Percentiles rank a stretch among this genome's conserved stretches.
Conservation (phyloP, 352 stramenopile genomes). For the Elongisporangium anandrum region DNA sequence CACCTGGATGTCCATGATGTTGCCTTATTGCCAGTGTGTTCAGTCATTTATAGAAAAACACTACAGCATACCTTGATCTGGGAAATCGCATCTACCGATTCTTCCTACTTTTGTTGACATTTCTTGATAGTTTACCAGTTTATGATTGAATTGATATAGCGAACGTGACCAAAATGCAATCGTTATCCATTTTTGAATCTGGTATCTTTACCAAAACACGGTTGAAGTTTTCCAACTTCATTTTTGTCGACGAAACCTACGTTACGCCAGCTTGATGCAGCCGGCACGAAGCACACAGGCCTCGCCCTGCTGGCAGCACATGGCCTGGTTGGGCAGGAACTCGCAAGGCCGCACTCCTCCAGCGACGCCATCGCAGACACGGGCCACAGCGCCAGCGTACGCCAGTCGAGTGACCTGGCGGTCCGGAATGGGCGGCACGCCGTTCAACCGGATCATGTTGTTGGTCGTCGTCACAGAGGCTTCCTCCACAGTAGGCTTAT, state of each 20-base stretch:
- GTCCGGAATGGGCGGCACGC: constrained; percentile 41
- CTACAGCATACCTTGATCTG: background rate
- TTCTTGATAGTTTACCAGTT: background rate
- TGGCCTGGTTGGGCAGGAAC: constrained; percentile 54
- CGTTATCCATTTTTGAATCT: too few species aligned
- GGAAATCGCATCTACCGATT: background rate
- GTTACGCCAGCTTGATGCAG: constrained; percentile 33
- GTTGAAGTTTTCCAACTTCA: background rate
- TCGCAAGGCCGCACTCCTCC: constrained; percentile 52
- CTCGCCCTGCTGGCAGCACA: constrained; percentile 71
- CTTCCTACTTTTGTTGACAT: background rate
- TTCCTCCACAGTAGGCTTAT: constrained; percentile 16
- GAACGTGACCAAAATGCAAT: too few species aligned
- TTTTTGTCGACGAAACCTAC: background rate
- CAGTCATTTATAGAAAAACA: background rate
- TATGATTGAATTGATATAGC: background rate
- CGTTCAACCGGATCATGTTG: constrained; percentile 27
- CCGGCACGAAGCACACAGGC: constrained; percentile 60
- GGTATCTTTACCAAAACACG: background rate
- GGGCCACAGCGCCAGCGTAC: constrained; percentile 19
- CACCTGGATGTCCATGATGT: constrained; percentile 19
- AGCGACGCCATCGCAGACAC: constrained; percentile 26
- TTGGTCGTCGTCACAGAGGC: background rate
- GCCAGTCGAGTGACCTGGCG: constrained; percentile 54
- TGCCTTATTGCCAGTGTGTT: background rate